phyloP scores from a whole-genome alignment of 2,329 filamentous ascomycete species.

The Fusarium acutatum region DNA sequence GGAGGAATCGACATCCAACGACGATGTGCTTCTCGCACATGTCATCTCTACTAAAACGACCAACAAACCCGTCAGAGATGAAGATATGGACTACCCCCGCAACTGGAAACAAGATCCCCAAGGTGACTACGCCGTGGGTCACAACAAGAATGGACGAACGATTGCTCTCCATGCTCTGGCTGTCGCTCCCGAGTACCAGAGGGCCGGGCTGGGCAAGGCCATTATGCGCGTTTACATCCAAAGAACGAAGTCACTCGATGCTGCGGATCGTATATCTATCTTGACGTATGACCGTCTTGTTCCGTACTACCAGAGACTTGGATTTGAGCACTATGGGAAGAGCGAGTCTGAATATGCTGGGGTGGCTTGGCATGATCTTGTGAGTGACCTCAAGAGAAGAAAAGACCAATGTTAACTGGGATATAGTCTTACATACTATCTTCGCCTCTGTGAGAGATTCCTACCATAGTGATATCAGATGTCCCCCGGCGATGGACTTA shows the following conservation, averaged over 20 bases:
- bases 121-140: conserved; percentile 26
- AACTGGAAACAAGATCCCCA: conserved; percentile 37
- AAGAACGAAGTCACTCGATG: conserved; percentile 19
- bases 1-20: neutral
- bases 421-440: conserved; percentile 13
- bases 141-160: conserved; percentile 38
- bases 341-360: conserved; percentile 44
- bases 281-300: conserved; percentile 44
- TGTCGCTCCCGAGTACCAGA: conserved; percentile 38
- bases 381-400: neutral
- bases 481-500: neutral
- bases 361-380: conserved; percentile 44
- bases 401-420: neutral
- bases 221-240: conserved; percentile 37
- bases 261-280: conserved; percentile 41
- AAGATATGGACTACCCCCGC: conserved; percentile 41
- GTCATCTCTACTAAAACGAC: conserved; percentile 41
- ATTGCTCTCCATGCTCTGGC: conserved; percentile 44
- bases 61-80: conserved; percentile 32
- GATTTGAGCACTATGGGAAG: conserved; percentile 45
- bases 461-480: neutral
- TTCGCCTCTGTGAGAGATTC: neutral
- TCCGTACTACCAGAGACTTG: conserved; percentile 43
- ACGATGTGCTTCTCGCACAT: conserved; percentile 39
- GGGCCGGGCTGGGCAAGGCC: conserved; percentile 39